A percentile compares a stretch with the other conserved stretches of the same genome.
phyloP scores from a whole-genome alignment of 2,329 filamentous ascomycete genomes.

The Myriosclerotinia duriaeana region DNA sequence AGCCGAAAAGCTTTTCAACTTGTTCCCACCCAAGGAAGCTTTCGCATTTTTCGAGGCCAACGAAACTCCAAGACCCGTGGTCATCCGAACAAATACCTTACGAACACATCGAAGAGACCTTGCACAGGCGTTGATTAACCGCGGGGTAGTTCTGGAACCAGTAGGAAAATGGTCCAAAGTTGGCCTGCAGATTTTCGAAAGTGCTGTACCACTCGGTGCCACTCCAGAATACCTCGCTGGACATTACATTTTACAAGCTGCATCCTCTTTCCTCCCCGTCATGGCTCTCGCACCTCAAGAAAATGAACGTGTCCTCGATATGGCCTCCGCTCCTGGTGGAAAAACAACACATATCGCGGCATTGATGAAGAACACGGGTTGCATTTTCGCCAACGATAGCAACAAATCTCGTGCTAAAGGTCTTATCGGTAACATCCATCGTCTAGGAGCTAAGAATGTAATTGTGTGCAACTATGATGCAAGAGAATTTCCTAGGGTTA shows the following conservation, averaged over 20 bases:
- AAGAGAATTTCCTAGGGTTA: constrained; percentile 87
- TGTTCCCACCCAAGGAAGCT: constrained; percentile 90
- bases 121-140: constrained; percentile 90
- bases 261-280: constrained; percentile 93
- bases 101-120: constrained; percentile 75
- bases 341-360: constrained; percentile 97
- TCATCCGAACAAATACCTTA: constrained; percentile 95
- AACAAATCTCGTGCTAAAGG: constrained; percentile 92
- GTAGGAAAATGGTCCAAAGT: constrained; percentile 99
- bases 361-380: constrained; percentile 95
- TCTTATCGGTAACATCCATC: constrained; percentile 97
- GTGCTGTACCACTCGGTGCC: constrained; percentile 74
- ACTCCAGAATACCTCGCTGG: constrained; percentile 97
- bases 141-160: constrained; percentile 91
- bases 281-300: constrained; percentile 96
- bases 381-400: constrained; percentile 93
- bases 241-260: constrained; percentile 96
- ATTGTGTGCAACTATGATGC: constrained; percentile 96
- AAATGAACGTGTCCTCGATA: constrained; percentile 83
- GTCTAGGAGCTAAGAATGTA: constrained; percentile 87
- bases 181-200: constrained; percentile 93
- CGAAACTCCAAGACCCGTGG: constrained; percentile 88
- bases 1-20: constrained; percentile 91
- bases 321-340: constrained; percentile 93
- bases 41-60: constrained; percentile 99